Evolutionary conservation across 2,329 filamentous ascomycete species (phyloP).

Genomic region (Trichophaea hybrida): DNA sequence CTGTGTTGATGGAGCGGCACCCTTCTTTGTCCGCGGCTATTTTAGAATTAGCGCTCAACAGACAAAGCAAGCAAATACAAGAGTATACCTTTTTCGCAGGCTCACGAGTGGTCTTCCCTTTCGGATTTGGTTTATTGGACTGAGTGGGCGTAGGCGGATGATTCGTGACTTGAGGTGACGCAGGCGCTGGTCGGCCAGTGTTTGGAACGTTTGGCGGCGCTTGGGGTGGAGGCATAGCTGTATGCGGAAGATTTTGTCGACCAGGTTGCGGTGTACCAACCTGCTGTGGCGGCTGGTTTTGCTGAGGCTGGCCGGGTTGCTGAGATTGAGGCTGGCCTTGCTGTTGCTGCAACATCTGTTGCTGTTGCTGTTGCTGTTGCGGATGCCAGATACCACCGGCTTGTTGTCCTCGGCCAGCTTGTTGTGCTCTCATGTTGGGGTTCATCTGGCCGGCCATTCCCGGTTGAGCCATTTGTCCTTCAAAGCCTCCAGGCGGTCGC

Average conservation of each 20-base stretch:
- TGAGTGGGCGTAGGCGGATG: slow-evolving; percentile 66
- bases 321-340: slow-evolving; percentile 28
- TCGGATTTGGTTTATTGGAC: slow-evolving; percentile 56
- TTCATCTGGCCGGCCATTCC: slow-evolving; percentile 42
- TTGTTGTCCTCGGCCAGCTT: slow-evolving; percentile 25
- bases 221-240: slow-evolving; percentile 53
- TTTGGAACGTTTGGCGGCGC: slow-evolving; percentile 42
- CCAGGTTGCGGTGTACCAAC: slow-evolving; percentile 38
- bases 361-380: slow-evolving; percentile 36
- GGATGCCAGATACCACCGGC: slow-evolving; percentile 20
- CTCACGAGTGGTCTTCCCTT: slow-evolving; percentile 57
- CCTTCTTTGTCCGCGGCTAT: slow-evolving; percentile 48
- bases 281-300: slow-evolving; percentile 23
- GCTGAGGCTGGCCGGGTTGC: slow-evolving; percentile 34
- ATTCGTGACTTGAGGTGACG: slow-evolving; percentile 48
- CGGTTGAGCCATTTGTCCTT: slow-evolving; percentile 44
- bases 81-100: slow-evolving; percentile 50
- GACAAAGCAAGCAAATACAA: slow-evolving; percentile 25
- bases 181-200: slow-evolving; percentile 42
- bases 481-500: slow-evolving; percentile 42
- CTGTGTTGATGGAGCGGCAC: slow-evolving; percentile 37
- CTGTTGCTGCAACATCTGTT: slow-evolving; percentile 29
- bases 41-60: slow-evolving; percentile 27
- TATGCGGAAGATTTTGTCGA: slow-evolving; percentile 59
- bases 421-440: slow-evolving; percentile 20